Base-by-base conservation (phyloP, 306 rosid species). In the Boehmeria nivea region DNA sequence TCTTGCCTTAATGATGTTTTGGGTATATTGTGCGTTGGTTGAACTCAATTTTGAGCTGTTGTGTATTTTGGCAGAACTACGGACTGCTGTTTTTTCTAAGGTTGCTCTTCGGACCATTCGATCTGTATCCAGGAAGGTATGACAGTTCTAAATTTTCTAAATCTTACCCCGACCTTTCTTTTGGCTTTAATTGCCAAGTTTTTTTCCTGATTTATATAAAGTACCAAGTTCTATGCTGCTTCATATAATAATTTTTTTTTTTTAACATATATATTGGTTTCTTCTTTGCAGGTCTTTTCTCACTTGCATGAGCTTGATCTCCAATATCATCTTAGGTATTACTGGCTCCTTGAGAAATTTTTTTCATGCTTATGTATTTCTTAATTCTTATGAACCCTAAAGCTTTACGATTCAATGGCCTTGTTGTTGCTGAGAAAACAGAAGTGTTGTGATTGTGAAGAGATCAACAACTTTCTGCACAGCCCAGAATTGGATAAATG, bases 291-390 rank as follows among this genome's bases (percentile, higher is more conserved):
- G 99, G 99, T 91, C 61, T 87, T 91, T 68, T 77, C 87, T 28
- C 96, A 91, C 81, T 81, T 91, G 80, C 99, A 82, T 66, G 93
- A 91, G 53, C 99, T 91, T 61, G 99, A 87, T 75, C 99, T 91
- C 51, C 85, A 60, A 20, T 91, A 91, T 77, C 99, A 91, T 81
- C 89, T 91, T 60, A 91, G 89, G 99, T 91, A 76, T 36, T 53
- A 53, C 49, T 58, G 70, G 55, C 31, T 21, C 20, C 27, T 65
- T 23, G 25, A 43, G 17, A 46, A 13, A 8, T 13, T 26, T 31
- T 34, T 40, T 1, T 23, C 43, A 12, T 48, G 38, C 43, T 22
- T 20, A 25, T 57, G 43, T 26, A 4, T n/a, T 33, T 44, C 12
- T n/a, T 45, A n/a, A 45, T 6, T 17, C 12, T 7, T 20, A 19